phyloP scores from a whole-genome alignment of 2,329 filamentous ascomycete genomes.

The Aspergillus chevalieri region DNA sequence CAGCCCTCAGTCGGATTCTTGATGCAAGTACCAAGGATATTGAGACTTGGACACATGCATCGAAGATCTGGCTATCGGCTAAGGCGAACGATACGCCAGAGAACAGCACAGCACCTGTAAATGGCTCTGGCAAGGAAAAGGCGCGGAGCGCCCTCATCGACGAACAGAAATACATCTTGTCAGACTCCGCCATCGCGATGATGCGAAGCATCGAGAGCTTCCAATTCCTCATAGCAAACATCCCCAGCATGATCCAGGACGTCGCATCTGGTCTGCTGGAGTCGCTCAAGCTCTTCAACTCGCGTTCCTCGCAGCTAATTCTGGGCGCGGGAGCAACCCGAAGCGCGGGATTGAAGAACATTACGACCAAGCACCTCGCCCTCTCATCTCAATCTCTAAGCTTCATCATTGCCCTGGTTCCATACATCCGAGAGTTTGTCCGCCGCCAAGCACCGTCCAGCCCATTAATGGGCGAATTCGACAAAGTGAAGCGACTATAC shows the following conservation, averaged over 20 bases:
- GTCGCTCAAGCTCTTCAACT: slow-evolving; percentile 91
- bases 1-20: slow-evolving; percentile 50
- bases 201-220: slow-evolving; percentile 77
- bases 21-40: slow-evolving; percentile 55
- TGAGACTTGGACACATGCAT: slow-evolving; percentile 47
- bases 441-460: slow-evolving; percentile 61
- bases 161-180: slow-evolving; percentile 76
- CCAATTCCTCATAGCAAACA: slow-evolving; percentile 72
- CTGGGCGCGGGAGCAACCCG: slow-evolving; percentile 86
- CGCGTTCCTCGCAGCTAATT: slow-evolving; percentile 90
- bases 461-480: slow-evolving; percentile 71
- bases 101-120: slow-evolving; percentile 29
- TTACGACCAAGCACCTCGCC: slow-evolving; percentile 90
- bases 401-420: slow-evolving; percentile 80
- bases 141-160: slow-evolving; percentile 71
- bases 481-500: slow-evolving; percentile 74
- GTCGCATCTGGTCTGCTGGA: slow-evolving; percentile 73
- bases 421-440: slow-evolving; percentile 85
- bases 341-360: slow-evolving; percentile 87
- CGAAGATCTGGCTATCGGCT: slow-evolving; percentile 46
- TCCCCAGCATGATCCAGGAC: slow-evolving; percentile 83
- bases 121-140: slow-evolving; percentile 53
- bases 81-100: slow-evolving; percentile 19
- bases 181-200: slow-evolving; percentile 74
- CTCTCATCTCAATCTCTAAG: slow-evolving; percentile 83